These are phyloP conservation scores for Casuarina glauca DNA, from an alignment of 306 rosid genomes.

Conservation along the genomic window DNA sequence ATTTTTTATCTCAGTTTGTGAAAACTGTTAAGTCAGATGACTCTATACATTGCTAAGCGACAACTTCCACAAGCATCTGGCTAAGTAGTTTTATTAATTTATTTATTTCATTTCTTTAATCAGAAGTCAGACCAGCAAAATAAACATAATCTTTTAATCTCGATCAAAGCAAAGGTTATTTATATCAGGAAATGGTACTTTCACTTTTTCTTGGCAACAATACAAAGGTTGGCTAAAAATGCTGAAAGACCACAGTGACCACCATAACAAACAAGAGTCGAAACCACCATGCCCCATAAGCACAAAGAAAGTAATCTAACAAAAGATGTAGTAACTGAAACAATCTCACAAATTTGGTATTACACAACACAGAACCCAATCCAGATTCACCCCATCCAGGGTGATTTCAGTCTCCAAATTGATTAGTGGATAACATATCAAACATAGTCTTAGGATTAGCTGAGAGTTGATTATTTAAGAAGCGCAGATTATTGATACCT, in stretches of 20 bases:
- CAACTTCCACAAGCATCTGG: not conserved
- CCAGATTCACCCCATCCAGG: not conserved
- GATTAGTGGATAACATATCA: conserved; percentile 6
- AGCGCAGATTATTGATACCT: conserved; percentile 46
- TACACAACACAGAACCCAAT: not conserved
- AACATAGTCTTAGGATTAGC: not conserved
- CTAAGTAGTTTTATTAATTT: not conserved
- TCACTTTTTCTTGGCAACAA: not conserved
- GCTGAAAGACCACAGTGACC: not conserved
- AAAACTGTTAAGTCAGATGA: not conserved
- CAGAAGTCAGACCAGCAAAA: not conserved
- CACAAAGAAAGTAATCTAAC: not conserved
- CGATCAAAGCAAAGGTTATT: too few relatives aligned
- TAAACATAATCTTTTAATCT: too few relatives aligned
- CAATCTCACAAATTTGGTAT: not conserved
- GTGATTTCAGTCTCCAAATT: not conserved
- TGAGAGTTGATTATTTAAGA: not conserved
- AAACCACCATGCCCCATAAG: not conserved
- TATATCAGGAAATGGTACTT: too few relatives aligned
- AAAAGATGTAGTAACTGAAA: not conserved
- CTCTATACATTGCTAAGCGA: not conserved
- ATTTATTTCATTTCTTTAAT: not conserved
- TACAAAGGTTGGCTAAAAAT: not conserved
- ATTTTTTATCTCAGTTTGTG: not conserved
- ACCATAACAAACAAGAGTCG: not conserved